Evolutionary conservation across 2,329 filamentous ascomycete genomes (phyloP), one percentile per base, ranked within the genome.

Genomic region (Byssochlamys sp.): DNA sequence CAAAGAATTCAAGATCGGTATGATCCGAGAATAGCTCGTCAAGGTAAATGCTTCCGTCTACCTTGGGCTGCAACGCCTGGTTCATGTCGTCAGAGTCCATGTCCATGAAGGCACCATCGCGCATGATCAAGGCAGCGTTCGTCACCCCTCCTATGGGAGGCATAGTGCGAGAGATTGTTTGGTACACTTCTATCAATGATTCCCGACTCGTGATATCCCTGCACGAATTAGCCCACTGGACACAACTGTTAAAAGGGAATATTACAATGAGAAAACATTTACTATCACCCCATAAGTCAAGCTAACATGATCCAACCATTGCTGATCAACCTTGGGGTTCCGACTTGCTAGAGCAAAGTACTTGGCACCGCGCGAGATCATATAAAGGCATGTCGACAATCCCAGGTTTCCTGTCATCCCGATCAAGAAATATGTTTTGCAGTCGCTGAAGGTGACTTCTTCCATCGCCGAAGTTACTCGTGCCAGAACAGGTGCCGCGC

Each of bases 1-100:
- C 64, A 62, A 80, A 66, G 50, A 65, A 67, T 26, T 67, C 65
- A 3, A 67, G 57, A 4, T 58, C 12, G 5, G 5, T 39, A 5
- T 49, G 19, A 14, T 77, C 54, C 2, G 28, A 28, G 54, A 63
- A 62, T 10, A 62, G n/a, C 25, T 63, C 56, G 27, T 66, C 57
- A 6, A 67, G 59, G 4, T 55, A 19, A n/a, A 53, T 56, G 10
- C 54, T 61, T 5, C 65, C 65, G 9, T 55, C 54, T 2, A 68
- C 61, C 53, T 68, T 68, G 11, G 65, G 64, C 19, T 52, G 49
- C 6, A 59, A 31, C 7, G 56, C 58, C 19, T 28, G 45, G 3
- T 53, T 51, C 53, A 62, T 57, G 9, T 53, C 49, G 5, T 62
- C 55, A 25, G 48, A 24, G 10, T 55, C 25, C 57, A 60, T 61